Evolutionary conservation across 768 basidiomycete genomes (phyloP), one percentile per base, ranked within the genome.

Genomic region (Kockovaella imperatae): DNA sequence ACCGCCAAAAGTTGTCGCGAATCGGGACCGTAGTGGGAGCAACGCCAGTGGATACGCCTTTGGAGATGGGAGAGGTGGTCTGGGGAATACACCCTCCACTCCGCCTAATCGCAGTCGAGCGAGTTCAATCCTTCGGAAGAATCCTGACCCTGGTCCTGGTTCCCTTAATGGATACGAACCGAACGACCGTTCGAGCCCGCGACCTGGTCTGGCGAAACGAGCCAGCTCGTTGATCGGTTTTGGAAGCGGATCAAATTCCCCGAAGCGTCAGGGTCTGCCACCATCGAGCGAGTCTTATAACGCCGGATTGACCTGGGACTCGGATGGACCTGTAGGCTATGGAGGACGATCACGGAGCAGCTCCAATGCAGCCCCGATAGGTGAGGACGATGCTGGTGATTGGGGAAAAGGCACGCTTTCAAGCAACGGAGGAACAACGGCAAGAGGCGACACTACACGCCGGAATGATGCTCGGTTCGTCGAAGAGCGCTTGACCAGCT

Each of bases 271-370:
- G 30, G 48, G 30, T 15, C 34, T 46, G 3, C 35, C 53, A 14
- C 26, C 52, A 0, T 49, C 48, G 6, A 53, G 50, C 23, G 64
- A 66, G 45, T 48, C 35, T 6, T 66, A 66, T 45, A 62, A 62
- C 39, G 54, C 60, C 6, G 59, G 59, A 13, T 32, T 62, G 26
- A 65, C 60, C 15, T 62, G 55, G 55, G 63, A 65, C 25, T 59
- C 59, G 17, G 20, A 46, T 15, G 59, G 62, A 32, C 56, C 62
- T n/a, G 18, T 28, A 6, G 32, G n/a, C 5, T 48, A 56, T 42
- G 54, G 54, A 3, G 31, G 39, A 5, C 31, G 56, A 13, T 53
- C 56, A 13, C n/a, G 52, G 34, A 41, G 48, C n/a, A 49, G 56
- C 10, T 57, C 56, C 23, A 53, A 45, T 34, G 49, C 52, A 28